Evolutionary conservation across 768 basidiomycete species (phyloP), one percentile per base, ranked within the genome.

Genomic region (Termitomyces sp.): DNA sequence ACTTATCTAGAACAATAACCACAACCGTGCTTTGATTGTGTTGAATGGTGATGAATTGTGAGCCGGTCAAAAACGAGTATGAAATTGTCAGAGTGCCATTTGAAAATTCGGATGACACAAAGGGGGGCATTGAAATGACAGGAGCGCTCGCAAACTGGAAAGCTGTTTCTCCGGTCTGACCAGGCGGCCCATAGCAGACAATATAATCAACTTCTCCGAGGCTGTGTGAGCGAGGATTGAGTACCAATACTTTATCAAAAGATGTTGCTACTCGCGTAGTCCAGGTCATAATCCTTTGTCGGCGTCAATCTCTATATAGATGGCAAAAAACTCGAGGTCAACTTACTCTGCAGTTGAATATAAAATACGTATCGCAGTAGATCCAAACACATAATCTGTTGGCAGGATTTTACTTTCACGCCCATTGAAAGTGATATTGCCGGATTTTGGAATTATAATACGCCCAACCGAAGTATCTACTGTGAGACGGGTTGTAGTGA

Each of bases 311-410:
- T 42, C 40, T 22, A 36, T 44, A 33, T 24, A 9, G 1, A 36
- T 33, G 7, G 22, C n/a, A 4, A 6, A 32, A 36, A 33, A 22
- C 26, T 32, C 4, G 4, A 43, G 12, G 14, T 35, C 5, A 16
- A 69, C 75, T 20, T 61, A 80, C 78, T 80, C 78, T 6, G 77
- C 71, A 24, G 80, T 80, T 1, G 78, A 77, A 61, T 80, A 81
- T 10, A 79, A 49, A 7, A 81, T 73, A 7, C 52, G 71, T 8
- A 70, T 70, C 6, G 61, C 48, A 28, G 65, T 68, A 45, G 32
- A 44, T 3, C 80, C 79, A 57, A 81, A 80, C 2, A 73, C 66
- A 64, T 79, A 80, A 65, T 80, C 76, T 0, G 77, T 78, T n/a
- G 77, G 74, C 18, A 80, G 51, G 42, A 80, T 78, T 63, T 80